Base-by-base conservation (phyloP, 129 eudicot species). In the Chrysanthemum lavandulifolium region DNA sequence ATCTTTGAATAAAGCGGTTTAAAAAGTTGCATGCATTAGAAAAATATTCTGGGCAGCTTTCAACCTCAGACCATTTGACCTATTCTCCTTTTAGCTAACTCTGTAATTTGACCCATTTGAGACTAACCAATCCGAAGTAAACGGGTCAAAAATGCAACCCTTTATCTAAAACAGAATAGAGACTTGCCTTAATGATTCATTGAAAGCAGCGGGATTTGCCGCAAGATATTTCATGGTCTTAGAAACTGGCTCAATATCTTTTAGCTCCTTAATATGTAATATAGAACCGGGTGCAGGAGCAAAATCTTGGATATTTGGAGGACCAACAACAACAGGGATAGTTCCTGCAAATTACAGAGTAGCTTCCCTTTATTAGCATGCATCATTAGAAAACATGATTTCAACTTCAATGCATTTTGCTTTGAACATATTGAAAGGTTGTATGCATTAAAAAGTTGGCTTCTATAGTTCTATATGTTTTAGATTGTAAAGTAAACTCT, bases 301-400 rank as follows among this genome's bases (percentile, higher is more conserved):
- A 82, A 93, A 93, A 47, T 93, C 98, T 79, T 84, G 95, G 79
- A 93, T 93, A 79, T 93, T 93, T 68, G 98, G 98, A 66, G 98
- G 86, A 65, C 98, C 98, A 67, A 93, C 89, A 66, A 93, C 97
- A 71, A 93, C 92, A 82, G 98, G 98, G 73, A 93, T 67, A 27
- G 90, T 53, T 69, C 98, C 98, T 93, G 80, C 67, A 72, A 54
- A 47, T 61, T 73, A 65, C 55, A 49, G 15, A 7, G 68, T 51
- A 72, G 15, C 27, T 67, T 73, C 13, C 64, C 3, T 58, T 54
- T 72, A 50, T 45, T 53, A 74, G 45, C 66, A 61, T 12, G 47
- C 65, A 60, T 67, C 52, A 73, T 48, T 19, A 43, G 4, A 55
- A 27, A 48, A 25, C 4, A 66, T 14, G 8, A 5, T 58, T 27